These are phyloP conservation scores for Proliferodiscus dingleyae DNA, from an alignment of 2,329 filamentous ascomycete species.

Conservation along the genomic window DNA sequence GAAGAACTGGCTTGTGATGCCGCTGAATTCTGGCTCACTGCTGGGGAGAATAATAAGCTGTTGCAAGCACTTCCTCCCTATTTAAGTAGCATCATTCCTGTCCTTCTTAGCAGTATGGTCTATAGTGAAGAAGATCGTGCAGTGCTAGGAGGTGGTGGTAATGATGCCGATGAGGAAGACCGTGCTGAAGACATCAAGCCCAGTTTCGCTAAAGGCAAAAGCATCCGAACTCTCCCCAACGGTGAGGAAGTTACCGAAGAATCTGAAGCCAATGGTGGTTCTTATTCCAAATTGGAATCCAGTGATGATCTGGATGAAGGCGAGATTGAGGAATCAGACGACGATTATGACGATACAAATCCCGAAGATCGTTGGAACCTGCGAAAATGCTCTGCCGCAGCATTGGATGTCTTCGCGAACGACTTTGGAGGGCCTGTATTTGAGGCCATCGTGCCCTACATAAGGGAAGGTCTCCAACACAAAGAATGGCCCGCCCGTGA, in stretches of 20 bases:
- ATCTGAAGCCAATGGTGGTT: constrained; percentile 48
- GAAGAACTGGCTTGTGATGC: constrained; percentile 90
- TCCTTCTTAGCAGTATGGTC: constrained; percentile 90
- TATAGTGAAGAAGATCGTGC: constrained; percentile 93
- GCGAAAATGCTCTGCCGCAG: constrained; percentile 93
- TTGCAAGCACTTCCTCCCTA: constrained; percentile 73
- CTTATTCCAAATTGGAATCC: constrained; percentile 53
- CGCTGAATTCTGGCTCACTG: constrained; percentile 94
- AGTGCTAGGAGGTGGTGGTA: constrained; percentile 74
- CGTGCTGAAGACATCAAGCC: constrained; percentile 87
- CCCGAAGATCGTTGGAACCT: constrained; percentile 93
- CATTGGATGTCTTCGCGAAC: constrained; percentile 86
- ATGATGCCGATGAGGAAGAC: constrained; percentile 90
- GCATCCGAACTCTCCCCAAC: constrained; percentile 37
- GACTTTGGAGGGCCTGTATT: constrained; percentile 89
- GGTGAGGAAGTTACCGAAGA: constrained; percentile 45
- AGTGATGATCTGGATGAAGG: constrained; percentile 82
- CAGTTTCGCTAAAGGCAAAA: constrained; percentile 72
- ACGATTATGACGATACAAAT: constrained; percentile 72
- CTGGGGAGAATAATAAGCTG: constrained; percentile 80
- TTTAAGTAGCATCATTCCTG: constrained; percentile 79
- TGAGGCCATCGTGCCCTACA: constrained; percentile 83
- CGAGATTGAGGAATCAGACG: constrained; percentile 69
- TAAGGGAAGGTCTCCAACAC: constrained; percentile 85
- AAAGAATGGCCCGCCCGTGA: constrained; percentile 88